These are phyloP conservation scores for Hydrangea macrophylla DNA, from an alignment of 148 eudicot genomes.

Conservation along the genomic window DNA sequence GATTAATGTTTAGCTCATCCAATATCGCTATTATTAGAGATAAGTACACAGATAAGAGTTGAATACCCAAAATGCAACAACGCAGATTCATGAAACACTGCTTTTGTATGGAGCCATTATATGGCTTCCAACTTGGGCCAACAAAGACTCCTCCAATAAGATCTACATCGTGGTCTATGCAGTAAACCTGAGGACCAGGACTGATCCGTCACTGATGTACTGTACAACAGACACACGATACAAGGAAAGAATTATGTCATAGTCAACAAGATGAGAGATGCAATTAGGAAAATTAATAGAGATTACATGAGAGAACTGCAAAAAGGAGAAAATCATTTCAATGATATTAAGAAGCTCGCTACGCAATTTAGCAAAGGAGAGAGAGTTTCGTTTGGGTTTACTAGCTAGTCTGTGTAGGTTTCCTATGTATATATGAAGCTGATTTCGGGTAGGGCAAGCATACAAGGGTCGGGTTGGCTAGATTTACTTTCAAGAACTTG, in stretches of 20 bases:
- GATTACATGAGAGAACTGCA: not conserved
- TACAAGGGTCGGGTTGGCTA: conserved; percentile 9
- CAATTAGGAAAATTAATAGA: not conserved
- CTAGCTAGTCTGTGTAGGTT: conserved; percentile 21
- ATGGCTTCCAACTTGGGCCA: not conserved
- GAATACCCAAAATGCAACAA: not conserved
- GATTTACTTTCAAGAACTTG: conserved; percentile 6
- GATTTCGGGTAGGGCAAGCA: conserved; percentile 43
- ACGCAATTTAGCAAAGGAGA: conserved; percentile 11
- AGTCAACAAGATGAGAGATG: conserved; percentile 4
- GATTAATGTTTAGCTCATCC: conserved; percentile 17
- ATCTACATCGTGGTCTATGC: conserved; percentile 8
- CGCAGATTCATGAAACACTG: conserved; percentile 4
- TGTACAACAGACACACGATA: too few species aligned
- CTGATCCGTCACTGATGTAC: conserved; percentile 4
- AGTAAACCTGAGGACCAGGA: conserved; percentile 14
- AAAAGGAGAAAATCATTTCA: conserved; percentile 17
- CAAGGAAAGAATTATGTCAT: not conserved
- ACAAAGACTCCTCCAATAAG: too few species aligned
- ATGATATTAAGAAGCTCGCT: not conserved
- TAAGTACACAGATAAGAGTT: not conserved
- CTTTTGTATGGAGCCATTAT: conserved; percentile 21
- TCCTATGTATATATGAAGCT: conserved; percentile 18
- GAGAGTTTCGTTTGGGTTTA: conserved; percentile 17
- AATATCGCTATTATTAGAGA: conserved; percentile 11